A percentile compares a stretch with the other conserved stretches of the same genome.
phyloP scores from a whole-genome alignment of 2,329 filamentous ascomycete species.

The Cladosporium sp. region DNA sequence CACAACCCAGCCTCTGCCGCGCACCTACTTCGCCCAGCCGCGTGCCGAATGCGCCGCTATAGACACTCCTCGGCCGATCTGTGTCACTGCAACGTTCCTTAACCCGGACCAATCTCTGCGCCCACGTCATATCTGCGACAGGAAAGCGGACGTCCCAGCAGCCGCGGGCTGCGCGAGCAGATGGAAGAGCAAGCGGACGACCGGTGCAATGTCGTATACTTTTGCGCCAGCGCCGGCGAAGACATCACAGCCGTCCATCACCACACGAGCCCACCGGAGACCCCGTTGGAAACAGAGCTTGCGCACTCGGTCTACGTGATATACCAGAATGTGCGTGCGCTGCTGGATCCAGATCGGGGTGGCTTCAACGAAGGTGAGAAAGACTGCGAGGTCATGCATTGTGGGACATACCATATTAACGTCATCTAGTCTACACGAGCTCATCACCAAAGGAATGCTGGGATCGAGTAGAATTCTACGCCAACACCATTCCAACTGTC shows the following conservation, averaged over 20 bases:
- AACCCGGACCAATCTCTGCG: neutral
- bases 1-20: neutral
- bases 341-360: slow-evolving; percentile 31
- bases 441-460: slow-evolving; percentile 24
- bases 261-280: slow-evolving; percentile 16
- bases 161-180: slow-evolving; percentile 12
- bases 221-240: slow-evolving; percentile 23
- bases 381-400: neutral
- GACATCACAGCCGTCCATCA: slow-evolving; percentile 24
- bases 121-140: neutral
- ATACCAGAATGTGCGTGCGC: slow-evolving; percentile 25
- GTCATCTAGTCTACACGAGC: slow-evolving; percentile 26
- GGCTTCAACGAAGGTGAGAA: slow-evolving; percentile 29
- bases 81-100: slow-evolving; percentile 12
- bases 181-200: slow-evolving; percentile 28
- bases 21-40: neutral
- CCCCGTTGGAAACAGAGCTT: slow-evolving; percentile 1
- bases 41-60: slow-evolving; percentile 13
- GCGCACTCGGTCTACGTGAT: slow-evolving; percentile 18
- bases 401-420: slow-evolving; percentile 11
- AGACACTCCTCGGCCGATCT: neutral
- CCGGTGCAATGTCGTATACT: slow-evolving; percentile 30
- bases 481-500: slow-evolving; percentile 21
- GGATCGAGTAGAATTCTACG: slow-evolving; percentile 23
- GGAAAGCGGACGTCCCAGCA: slow-evolving; percentile 1